phyloP scores from a whole-genome alignment of 108 stramenopile species.

The Skeletonema menzelii region DNA sequence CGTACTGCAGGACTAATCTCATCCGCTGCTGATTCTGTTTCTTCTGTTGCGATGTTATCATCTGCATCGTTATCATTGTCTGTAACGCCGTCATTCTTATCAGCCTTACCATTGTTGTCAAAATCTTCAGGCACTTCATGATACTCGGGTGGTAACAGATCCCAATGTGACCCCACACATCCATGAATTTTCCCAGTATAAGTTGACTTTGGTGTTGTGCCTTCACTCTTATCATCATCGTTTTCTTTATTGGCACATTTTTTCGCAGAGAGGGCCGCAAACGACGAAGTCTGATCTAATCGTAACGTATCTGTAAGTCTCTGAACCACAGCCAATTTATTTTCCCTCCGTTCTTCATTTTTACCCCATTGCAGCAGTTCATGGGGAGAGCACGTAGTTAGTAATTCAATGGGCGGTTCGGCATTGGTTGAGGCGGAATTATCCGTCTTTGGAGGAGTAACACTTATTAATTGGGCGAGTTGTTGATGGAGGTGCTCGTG shows the following conservation, averaged over 20 bases:
- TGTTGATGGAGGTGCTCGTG: conserved; percentile 44
- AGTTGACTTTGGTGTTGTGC: not conserved
- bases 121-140: not conserved
- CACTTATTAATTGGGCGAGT: conserved; percentile 29
- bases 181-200: conserved; percentile 28
- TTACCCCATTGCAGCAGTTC: conserved; percentile 8
- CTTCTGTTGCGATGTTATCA: not conserved
- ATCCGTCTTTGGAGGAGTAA: conserved; percentile 2
- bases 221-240: not conserved
- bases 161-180: conserved; percentile 51
- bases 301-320: conserved; percentile 28
- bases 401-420: conserved; percentile 1
- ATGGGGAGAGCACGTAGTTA: conserved; percentile 8
- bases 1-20: conserved; percentile 7
- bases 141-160: conserved; percentile 35
- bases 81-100: not conserved
- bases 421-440: not conserved
- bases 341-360: conserved; percentile 26
- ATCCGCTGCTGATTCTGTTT: not conserved
- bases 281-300: conserved; percentile 17
- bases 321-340: conserved; percentile 21
- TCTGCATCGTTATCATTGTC: not conserved
- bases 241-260: not conserved
- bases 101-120: not conserved
- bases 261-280: not conserved